Conservation (phyloP, 176 grass and related monocot genomes). For the maize (Zea mays) region Zm-B73-REFERENCE-NAM-5.0 NC_050103.1:179891501-179892000, state of each 20-base stretch:
- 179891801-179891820: conserved; percentile 92
- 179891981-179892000: conserved; percentile 95
- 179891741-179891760: conserved; percentile 98
- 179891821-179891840: conserved; percentile 54
- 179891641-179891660: background rate
- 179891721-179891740: conserved; percentile 97
- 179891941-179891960: conserved; percentile 80
- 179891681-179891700: conserved; percentile 1
- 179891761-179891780: conserved; percentile 87
- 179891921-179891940: conserved; percentile 86
- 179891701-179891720: conserved; percentile 55
- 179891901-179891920: conserved; percentile 95
- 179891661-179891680: conserved; percentile 20
- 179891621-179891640: conserved; percentile 6
- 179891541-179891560: background rate
- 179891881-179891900: conserved; percentile 63
- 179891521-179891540: conserved; percentile 8
- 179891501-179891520: background rate
- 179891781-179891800: conserved; percentile 96
- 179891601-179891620: conserved; percentile 18
- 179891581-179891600: background rate
- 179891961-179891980: conserved; percentile 84
- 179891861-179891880: conserved; percentile 33
- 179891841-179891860: conserved; percentile 29
- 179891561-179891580: background rate